These are phyloP conservation scores for Parmelia sp. DNA, from an alignment of 495 filamentous ascomycete genomes.

Conservation along the genomic window DNA sequence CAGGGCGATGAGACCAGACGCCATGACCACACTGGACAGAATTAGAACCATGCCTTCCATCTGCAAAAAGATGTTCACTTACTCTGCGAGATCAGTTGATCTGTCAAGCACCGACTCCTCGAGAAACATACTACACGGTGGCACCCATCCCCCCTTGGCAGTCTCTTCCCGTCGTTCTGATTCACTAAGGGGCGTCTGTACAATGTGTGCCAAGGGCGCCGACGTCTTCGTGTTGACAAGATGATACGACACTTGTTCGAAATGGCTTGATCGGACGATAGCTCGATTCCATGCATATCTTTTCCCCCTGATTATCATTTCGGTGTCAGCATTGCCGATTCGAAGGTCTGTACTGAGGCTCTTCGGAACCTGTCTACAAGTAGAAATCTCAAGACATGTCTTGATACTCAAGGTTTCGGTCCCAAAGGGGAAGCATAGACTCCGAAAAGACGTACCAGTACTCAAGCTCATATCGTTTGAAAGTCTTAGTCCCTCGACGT, in stretches of 20 bases:
- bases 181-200: slow-evolving; percentile 69
- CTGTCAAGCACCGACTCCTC: slow-evolving; percentile 61
- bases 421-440: no score
- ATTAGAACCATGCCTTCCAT: slow-evolving; percentile 29
- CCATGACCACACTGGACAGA: slow-evolving; percentile 66
- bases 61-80: slow-evolving; percentile 43
- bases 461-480: slow-evolving; percentile 81
- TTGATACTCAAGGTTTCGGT: no score
- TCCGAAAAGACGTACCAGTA: no score
- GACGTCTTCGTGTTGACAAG: slow-evolving; percentile 62
- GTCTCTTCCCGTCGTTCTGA: slow-evolving; percentile 66
- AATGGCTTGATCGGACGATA: slow-evolving; percentile 53
- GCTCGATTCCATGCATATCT: slow-evolving; percentile 80
- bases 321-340: no score
- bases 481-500: slow-evolving; percentile 59
- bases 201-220: slow-evolving; percentile 69
- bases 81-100: slow-evolving; percentile 84
- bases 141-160: slow-evolving; percentile 81
- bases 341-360: no score
- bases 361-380: no score
- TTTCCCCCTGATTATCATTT: no score
- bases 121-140: slow-evolving; percentile 84
- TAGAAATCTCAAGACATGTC: no score
- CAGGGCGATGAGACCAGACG: slow-evolving; percentile 81
- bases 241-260: slow-evolving; percentile 65